These are phyloP conservation scores for Pythium scleroteichum DNA, from an alignment of 352 stramenopile species.

Conservation along the genomic window DNA sequence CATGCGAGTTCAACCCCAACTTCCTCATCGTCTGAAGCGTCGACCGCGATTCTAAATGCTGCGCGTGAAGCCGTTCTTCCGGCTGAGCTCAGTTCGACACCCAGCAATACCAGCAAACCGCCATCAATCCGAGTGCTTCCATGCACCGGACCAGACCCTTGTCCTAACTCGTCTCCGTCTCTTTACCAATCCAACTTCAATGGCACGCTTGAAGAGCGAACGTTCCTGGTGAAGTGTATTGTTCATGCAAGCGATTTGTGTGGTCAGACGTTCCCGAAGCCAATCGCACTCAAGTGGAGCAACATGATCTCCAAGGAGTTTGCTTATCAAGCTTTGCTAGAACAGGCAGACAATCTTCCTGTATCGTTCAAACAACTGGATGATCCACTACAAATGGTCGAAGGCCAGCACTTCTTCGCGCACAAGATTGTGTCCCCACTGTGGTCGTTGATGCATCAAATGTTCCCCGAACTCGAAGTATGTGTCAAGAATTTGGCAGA, in stretches of 20 bases:
- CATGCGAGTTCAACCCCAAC: neutral
- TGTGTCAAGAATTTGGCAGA: conserved; percentile 67
- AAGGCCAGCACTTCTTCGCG: conserved; percentile 84
- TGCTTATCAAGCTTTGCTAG: conserved; percentile 79
- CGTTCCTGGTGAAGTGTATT: conserved; percentile 85
- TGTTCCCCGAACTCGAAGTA: conserved; percentile 71
- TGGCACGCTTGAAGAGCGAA: conserved; percentile 69
- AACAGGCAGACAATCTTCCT: conserved; percentile 77
- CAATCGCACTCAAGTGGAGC: conserved; percentile 89
- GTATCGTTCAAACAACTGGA: conserved; percentile 83
- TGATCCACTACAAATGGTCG: conserved; percentile 84
- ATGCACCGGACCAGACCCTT: conserved; percentile 12
- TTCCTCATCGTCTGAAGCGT: conserved; percentile 9
- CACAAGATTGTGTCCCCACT: conserved; percentile 82
- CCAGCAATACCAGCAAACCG: conserved; percentile 23
- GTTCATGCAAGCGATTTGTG: conserved; percentile 88
- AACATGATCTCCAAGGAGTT: conserved; percentile 92
- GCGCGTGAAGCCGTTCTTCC: conserved; percentile 71
- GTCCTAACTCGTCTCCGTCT: conserved; percentile 10
- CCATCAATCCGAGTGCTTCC: conserved; percentile 24
- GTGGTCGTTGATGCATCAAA: conserved; percentile 73
- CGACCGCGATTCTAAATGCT: conserved; percentile 40
- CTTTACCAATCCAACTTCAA: conserved; percentile 64
- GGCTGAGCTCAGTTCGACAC: conserved; percentile 42
- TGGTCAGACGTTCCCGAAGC: conserved; percentile 84